Conservation (phyloP, 129 eudicot species). For the Arctium minus region DNA sequence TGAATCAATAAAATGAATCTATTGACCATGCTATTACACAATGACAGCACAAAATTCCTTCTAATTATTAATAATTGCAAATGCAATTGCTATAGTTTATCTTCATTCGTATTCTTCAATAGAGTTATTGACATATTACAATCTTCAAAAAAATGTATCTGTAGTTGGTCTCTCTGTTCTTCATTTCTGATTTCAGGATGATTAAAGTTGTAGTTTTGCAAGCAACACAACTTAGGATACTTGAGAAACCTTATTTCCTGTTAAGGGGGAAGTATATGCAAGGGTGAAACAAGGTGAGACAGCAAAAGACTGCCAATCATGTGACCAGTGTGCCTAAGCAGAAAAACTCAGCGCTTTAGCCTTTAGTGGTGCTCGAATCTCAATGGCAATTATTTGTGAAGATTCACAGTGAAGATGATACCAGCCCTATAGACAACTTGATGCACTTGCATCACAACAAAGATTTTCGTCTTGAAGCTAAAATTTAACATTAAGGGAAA, state of each 20-base stretch:
- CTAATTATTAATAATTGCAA: neutral
- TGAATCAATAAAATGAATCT: neutral
- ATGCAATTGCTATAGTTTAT: neutral
- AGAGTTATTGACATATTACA: neutral
- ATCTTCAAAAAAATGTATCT: neutral
- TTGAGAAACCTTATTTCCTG: neutral
- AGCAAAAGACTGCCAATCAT: neutral
- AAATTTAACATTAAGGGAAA: neutral
- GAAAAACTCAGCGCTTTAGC: neutral
- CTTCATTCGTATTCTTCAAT: neutral
- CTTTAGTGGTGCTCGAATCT: neutral
- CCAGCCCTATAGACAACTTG: neutral
- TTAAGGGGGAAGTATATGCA: neutral
- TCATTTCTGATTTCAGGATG: too few species aligned
- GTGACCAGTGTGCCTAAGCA: neutral
- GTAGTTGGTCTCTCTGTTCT: neutral
- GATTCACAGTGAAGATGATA: neutral
- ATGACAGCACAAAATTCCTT: neutral
- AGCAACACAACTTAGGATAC: neutral
- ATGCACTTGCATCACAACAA: neutral
- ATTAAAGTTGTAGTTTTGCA: neutral
- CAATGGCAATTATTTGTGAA: neutral
- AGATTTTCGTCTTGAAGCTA: neutral
- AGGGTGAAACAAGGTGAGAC: neutral
- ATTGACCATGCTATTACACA: neutral